phyloP scores from a whole-genome alignment of 2,329 filamentous ascomycete genomes.

The Herpomyces periplanetae region DNA sequence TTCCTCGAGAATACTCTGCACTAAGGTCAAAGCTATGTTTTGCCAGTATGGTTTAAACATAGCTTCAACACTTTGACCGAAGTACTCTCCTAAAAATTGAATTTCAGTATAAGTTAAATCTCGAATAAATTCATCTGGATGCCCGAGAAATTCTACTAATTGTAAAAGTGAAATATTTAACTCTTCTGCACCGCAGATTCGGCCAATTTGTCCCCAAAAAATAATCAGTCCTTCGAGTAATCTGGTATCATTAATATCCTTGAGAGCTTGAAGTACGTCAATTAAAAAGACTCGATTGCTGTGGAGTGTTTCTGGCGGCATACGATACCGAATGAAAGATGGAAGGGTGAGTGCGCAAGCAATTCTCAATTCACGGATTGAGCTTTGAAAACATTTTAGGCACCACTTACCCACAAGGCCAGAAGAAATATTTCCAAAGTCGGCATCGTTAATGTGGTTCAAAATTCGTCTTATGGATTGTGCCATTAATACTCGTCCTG shows the following conservation, averaged over 20 bases:
- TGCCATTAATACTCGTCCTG: constrained; percentile 27
- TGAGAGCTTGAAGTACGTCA: constrained; percentile 27
- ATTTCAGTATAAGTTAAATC: constrained; percentile 55
- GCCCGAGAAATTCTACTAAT: constrained; percentile 51
- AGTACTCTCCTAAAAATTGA: constrained; percentile 24
- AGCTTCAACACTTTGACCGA: constrained; percentile 19
- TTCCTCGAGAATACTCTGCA: constrained; percentile 36
- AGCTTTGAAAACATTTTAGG: constrained; percentile 40
- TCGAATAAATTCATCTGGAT: constrained; percentile 36
- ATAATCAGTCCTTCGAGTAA: constrained; percentile 50
- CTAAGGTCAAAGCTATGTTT: constrained; percentile 36
- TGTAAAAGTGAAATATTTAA: constrained; percentile 50
- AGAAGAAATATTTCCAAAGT: constrained; percentile 22
- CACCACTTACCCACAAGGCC: constrained; percentile 40
- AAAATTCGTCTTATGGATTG: constrained; percentile 25
- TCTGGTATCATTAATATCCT: constrained; percentile 22
- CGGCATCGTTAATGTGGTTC: constrained; percentile 18
- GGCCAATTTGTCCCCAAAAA: constrained; percentile 48
- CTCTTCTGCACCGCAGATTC: constrained; percentile 34
- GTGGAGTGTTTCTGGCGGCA: constrained; percentile 11
- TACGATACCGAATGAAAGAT: constrained; percentile 17
- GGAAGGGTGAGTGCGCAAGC: constrained; percentile 29
- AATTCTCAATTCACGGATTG: constrained; percentile 43
- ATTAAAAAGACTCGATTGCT: constrained; percentile 29
- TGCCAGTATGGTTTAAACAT: constrained; percentile 65